Percentiles rank a stretch among this genome's conserved stretches.
These are phyloP conservation scores for Papiliotrema laurentii DNA, from an alignment of 1,284 basidiomycete species.

Conservation along the genomic window DNA sequence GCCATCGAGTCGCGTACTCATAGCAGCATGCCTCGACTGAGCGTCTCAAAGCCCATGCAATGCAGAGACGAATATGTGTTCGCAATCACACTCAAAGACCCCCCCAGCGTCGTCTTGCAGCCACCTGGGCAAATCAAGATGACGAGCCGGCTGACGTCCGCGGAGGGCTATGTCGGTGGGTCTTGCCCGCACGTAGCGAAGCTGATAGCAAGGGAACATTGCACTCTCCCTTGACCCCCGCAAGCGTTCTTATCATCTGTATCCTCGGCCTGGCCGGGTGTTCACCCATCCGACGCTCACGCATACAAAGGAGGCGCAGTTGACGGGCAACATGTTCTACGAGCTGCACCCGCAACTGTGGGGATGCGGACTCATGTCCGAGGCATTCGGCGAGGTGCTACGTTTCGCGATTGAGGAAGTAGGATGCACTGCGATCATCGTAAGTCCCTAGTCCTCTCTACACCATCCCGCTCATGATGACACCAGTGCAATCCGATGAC, in stretches of 20 bases:
- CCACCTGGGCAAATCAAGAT: conserved; percentile 21
- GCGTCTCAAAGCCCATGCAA: conserved; percentile 2
- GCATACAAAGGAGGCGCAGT: conserved; percentile 11
- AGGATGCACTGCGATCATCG: conserved; percentile 26
- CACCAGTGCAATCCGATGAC: conserved; percentile 33
- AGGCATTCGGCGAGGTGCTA: conserved; percentile 43
- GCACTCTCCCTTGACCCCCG: conserved; percentile 23
- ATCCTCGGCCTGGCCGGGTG: conserved; percentile 13
- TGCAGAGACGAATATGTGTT: conserved; percentile 36
- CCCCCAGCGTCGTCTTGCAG: conserved; percentile 11
- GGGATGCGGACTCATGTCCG: conserved; percentile 40
- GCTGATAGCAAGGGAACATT: conserved; percentile 32
- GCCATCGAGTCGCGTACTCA: background rate
- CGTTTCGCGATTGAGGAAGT: conserved; percentile 44
- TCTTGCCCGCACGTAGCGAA: background rate
- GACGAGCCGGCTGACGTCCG: conserved; percentile 25
- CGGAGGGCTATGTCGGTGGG: conserved; percentile 41
- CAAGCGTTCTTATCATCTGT: conserved; percentile 6
- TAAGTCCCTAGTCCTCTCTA: conserved; percentile 9
- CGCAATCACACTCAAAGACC: conserved; percentile 39
- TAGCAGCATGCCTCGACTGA: conserved; percentile 4
- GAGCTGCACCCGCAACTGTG: conserved; percentile 46
- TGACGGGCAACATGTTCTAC: conserved; percentile 39
- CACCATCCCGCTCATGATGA: background rate
- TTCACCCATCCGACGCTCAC: conserved; percentile 26